These are phyloP conservation scores for Calonectria montana DNA, from an alignment of 2,329 filamentous ascomycete genomes.

Conservation along the genomic window DNA sequence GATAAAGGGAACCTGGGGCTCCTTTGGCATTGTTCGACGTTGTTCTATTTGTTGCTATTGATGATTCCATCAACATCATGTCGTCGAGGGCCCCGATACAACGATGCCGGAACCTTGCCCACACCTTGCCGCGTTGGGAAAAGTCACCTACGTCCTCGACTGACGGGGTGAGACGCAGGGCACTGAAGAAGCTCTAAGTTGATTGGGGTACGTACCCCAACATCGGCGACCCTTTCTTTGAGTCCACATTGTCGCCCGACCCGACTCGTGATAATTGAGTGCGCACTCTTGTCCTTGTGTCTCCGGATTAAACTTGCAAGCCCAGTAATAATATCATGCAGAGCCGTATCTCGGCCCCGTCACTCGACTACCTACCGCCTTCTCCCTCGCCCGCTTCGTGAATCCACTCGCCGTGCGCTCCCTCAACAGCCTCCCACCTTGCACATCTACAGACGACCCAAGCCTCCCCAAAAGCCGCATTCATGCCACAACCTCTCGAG, in stretches of 20 bases:
- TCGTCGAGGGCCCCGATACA: constrained; percentile 19
- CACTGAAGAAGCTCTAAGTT: constrained; percentile 6
- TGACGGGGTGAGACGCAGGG: constrained; percentile 32
- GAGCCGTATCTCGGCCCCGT: constrained; percentile 36
- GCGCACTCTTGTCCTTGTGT: constrained; percentile 21
- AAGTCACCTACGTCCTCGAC: constrained; percentile 1
- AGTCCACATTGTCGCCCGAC: constrained; percentile 41
- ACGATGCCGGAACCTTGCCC: constrained; percentile 18
- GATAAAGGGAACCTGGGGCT: neutral
- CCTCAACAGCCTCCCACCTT: constrained; percentile 17
- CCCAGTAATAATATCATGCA: constrained; percentile 44
- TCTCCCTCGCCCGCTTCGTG: constrained; percentile 40
- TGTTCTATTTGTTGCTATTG: neutral
- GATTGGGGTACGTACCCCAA: constrained; percentile 39
- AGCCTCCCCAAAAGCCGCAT: constrained; percentile 48
- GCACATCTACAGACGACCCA: constrained; percentile 20
- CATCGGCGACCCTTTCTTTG: constrained; percentile 26
- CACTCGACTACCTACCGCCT: constrained; percentile 34
- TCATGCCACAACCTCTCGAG: constrained; percentile 77
- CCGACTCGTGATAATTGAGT: constrained; percentile 26
- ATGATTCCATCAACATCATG: neutral
- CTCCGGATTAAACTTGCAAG: constrained; percentile 8
- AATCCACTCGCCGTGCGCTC: constrained; percentile 29
- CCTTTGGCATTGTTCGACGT: neutral
- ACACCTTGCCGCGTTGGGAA: constrained; percentile 1